phyloP scores from a whole-genome alignment of 192 early-diverging fungal species.

The Umbelopsis sp. region DNA sequence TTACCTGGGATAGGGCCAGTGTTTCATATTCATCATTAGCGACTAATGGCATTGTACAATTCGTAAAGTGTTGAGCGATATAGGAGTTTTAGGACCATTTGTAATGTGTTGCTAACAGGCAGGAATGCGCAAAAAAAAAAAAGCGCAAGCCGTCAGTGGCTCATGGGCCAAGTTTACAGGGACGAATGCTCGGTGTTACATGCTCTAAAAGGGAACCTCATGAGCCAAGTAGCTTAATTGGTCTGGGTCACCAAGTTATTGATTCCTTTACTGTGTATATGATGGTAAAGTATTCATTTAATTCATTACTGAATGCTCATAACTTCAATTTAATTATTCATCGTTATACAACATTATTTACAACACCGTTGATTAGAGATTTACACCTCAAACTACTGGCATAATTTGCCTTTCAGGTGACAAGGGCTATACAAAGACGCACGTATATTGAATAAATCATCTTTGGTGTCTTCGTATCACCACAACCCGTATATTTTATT shows the following conservation, averaged over 20 bases:
- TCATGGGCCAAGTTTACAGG: background rate
- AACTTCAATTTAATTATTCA: background rate
- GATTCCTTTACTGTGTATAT: background rate
- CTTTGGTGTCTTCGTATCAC: background rate
- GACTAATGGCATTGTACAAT: too few species aligned
- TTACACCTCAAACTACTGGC: background rate
- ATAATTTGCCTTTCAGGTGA: background rate
- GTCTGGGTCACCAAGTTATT: constrained; percentile 18
- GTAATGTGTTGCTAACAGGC: background rate
- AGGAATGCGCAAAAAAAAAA: background rate
- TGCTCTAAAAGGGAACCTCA: background rate
- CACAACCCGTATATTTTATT: background rate
- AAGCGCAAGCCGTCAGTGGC: background rate
- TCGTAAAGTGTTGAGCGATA: too few species aligned
- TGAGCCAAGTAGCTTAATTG: constrained; percentile 9
- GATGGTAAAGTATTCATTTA: background rate
- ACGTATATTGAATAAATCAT: constrained; percentile 12
- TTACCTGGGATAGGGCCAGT: background rate
- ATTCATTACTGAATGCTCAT: background rate
- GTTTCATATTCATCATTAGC: background rate
- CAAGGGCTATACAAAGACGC: background rate
- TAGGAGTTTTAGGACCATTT: background rate
- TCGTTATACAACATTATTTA: background rate
- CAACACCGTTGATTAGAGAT: background rate
- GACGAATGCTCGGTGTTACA: background rate